Evolutionary conservation across 805 yeast genomes (phyloP), one percentile per base, ranked within the genome.

Genomic region (Kodamaea kakaduensis): DNA sequence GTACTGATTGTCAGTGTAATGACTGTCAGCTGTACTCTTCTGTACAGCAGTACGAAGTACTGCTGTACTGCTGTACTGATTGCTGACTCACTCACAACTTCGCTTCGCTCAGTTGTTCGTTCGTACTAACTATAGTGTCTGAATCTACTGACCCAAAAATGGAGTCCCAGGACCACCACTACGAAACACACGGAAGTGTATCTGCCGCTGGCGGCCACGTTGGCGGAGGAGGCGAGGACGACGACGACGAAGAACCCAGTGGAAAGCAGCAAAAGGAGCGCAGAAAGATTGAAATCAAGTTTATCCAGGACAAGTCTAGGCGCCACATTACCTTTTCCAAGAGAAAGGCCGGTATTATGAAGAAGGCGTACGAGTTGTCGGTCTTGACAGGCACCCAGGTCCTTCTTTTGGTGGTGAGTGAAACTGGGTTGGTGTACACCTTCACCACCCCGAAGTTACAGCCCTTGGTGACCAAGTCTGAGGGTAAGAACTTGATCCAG

Each of bases 401-500:
- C 18, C 73, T 93, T 45, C 70, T 93, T 41, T 76, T 93, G 50
- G 98, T 93, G 38, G 98, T 93, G 19, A 83, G 95, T 36, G 98
- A 93, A 62, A 93, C 98, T n/a, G 98, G 98, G 10, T 78, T 93
- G 44, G 98, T 93, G 37, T 93, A 93, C 64, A 93, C 98, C 14
- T 93, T 93, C 61, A 90, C 97, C 38, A 93, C 98, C n/a, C 98
- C 98, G 40, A 93, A 93, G 64, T 78, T 93, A 56, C 97, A 93
- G 66, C 98, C 98, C 6, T 75, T 93, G 50, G 98, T 93, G 35
- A 93, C 97, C 26, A 89, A 90, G 64, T 83, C 94, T 34, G 98
- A 93, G 67, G 98, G 98, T 48, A 89, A 93, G 62, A 89, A 89
- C 62, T 75, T 90, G 53, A 90, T 90, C 54, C 97, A 93, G 68